A percentile compares a stretch with the other conserved stretches of the same genome.
Evolutionary conservation across 345 rosid species (phyloP).

Genomic region (Mallotus nudiflorus): DNA sequence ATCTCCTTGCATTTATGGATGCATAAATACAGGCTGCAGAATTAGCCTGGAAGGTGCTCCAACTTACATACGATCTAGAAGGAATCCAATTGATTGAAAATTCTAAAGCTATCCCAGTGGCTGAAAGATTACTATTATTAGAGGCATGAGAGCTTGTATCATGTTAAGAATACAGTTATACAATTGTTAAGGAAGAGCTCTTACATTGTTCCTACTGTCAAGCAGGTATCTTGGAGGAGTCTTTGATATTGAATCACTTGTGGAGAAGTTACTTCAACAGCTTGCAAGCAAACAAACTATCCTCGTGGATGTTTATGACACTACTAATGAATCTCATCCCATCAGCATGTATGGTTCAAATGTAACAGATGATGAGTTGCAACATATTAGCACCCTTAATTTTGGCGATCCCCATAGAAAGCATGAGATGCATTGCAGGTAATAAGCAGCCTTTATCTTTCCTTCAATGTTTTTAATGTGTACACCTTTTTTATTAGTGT

Average conservation of each 20-base stretch:
- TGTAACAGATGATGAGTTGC: conserved; percentile 54
- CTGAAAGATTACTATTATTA: neutral
- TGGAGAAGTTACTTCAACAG: conserved; percentile 92
- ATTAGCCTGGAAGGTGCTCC: neutral
- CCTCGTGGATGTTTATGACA: conserved; percentile 87
- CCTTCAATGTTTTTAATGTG: neutral
- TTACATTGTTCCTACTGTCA: conserved; percentile 15
- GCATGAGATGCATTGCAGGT: conserved; percentile 99
- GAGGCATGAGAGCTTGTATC: neutral
- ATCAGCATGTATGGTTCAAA: conserved; percentile 96
- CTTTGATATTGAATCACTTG: conserved; percentile 84
- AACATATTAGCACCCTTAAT: conserved; percentile 63
- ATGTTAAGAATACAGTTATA: neutral
- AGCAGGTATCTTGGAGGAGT: conserved; percentile 93
- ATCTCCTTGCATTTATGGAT: neutral
- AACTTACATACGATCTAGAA: neutral
- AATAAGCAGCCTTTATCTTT: conserved; percentile 15
- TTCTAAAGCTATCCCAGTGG: neutral
- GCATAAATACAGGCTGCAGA: neutral
- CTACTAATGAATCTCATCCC: conserved; percentile 58
- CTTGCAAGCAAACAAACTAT: conserved; percentile 95
- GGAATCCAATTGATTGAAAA: neutral
- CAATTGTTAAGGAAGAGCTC: neutral
- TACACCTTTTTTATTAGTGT: too few relatives aligned
- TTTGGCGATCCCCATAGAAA: conserved; percentile 95